Evolutionary conservation across 1,139 yeast genomes (phyloP).

Genomic region (Arxiozyma bovina): DNA sequence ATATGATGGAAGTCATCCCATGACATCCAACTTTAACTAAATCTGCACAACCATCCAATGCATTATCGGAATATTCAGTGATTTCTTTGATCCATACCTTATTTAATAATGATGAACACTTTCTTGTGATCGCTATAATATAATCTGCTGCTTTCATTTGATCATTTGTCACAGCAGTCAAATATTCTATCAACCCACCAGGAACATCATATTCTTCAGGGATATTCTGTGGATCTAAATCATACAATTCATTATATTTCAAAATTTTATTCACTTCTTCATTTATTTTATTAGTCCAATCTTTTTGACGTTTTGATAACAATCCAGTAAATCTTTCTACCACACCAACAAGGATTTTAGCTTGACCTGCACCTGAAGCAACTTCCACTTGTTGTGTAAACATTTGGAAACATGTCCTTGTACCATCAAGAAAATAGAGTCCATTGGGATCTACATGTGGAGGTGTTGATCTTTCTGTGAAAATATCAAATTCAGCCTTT

Average conservation of each 20-base stretch:
- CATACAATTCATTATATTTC: constrained; percentile 30
- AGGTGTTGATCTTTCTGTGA: constrained; percentile 53
- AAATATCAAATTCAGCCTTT: constrained; percentile 53
- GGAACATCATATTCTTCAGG: constrained; percentile 49
- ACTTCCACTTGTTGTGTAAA: constrained; percentile 88
- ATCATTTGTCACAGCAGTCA: constrained; percentile 78
- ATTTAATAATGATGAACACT: constrained; percentile 49
- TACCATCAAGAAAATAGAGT: constrained; percentile 55
- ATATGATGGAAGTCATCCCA: constrained; percentile 56
- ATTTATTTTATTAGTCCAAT: constrained; percentile 50
- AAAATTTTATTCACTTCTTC: constrained; percentile 51
- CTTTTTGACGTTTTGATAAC: constrained; percentile 50
- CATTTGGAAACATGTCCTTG: constrained; percentile 72
- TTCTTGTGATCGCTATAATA: constrained; percentile 63
- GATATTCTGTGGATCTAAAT: constrained; percentile 35
- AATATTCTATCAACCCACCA: constrained; percentile 74
- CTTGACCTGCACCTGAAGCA: constrained; percentile 81
- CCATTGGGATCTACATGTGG: constrained; percentile 67
- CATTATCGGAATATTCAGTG: constrained; percentile 48
- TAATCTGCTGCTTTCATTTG: constrained; percentile 80
- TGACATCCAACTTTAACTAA: constrained; percentile 63
- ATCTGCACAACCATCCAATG: constrained; percentile 67
- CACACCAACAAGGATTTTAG: constrained; percentile 74
- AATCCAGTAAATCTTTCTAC: constrained; percentile 63
- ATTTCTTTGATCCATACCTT: constrained; percentile 52